Conservation (phyloP, 2,329 filamentous ascomycete species). For the Colletotrichum falcatum region DNA sequence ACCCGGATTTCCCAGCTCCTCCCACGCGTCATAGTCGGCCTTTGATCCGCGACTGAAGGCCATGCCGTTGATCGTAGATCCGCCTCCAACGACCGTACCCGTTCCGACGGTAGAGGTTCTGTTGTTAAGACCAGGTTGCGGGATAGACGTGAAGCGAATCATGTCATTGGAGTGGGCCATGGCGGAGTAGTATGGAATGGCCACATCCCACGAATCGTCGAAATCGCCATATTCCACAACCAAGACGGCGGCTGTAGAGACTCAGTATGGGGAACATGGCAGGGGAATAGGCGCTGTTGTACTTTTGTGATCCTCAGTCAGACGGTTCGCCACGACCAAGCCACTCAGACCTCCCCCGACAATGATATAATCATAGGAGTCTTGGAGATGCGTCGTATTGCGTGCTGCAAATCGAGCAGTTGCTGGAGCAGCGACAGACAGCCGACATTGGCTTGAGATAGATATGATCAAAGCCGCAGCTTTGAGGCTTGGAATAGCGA, state of each 20-base stretch:
- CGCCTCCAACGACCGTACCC: slow-evolving; percentile 44
- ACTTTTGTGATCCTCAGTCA: slow-evolving; percentile 49
- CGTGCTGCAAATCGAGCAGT: slow-evolving; percentile 28
- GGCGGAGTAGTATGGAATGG: slow-evolving; percentile 38
- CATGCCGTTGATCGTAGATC: slow-evolving; percentile 54
- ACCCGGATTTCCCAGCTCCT: slow-evolving; percentile 55
- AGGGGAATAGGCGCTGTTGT: neutral
- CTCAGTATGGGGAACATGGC: neutral
- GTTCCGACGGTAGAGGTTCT: slow-evolving; percentile 45
- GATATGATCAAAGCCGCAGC: neutral
- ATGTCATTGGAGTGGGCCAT: slow-evolving; percentile 42
- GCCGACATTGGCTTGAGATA: slow-evolving; percentile 4
- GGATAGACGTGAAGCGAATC: slow-evolving; percentile 47
- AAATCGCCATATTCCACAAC: slow-evolving; percentile 45
- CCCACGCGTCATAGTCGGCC: slow-evolving; percentile 58
- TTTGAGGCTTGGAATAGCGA: slow-evolving; percentile 1
- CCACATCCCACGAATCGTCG: slow-evolving; percentile 32
- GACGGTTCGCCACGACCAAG: slow-evolving; percentile 52
- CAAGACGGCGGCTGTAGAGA: slow-evolving; percentile 44
- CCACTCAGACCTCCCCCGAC: slow-evolving; percentile 53
- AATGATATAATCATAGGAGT: slow-evolving; percentile 52
- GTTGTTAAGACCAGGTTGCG: slow-evolving; percentile 47
- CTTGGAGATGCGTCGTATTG: slow-evolving; percentile 3
- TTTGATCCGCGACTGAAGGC: slow-evolving; percentile 57
- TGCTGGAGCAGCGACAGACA: slow-evolving; percentile 1